Base-by-base conservation (phyloP, 345 rosid genomes). In the Lumnitzera littorea region DNA sequence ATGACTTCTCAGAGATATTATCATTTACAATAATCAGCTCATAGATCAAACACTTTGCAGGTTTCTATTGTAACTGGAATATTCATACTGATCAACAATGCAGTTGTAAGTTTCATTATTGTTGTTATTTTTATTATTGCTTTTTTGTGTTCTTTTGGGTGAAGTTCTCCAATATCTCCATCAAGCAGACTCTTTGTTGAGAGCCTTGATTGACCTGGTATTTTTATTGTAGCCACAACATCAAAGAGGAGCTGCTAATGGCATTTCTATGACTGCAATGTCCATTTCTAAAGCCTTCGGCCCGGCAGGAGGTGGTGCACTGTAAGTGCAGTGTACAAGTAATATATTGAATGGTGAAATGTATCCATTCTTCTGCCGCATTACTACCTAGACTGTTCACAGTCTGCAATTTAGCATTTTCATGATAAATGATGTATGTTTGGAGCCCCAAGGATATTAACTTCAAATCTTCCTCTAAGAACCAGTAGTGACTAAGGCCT, bases 281-380 rank as follows among this genome's bases (percentile, higher is more conserved):
- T 83, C 88, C 52, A 58, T 83, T 67, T 83, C 82, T 76, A 83
- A 83, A 69, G 80, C 88, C 56, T 66, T 78, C 24, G 88, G 88
- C 48, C 88, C 88, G 15, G 88, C 85, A 3, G 83, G 88, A 53
- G 88, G 83, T 62, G 88, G 88, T 64, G 77, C 78, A 23, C 71
- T 83, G 89, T 83, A 72, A 80, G 89, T 78, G 29, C 17, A 53
- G 24, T 53, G 36, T 29, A 53, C 55, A 14, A 29, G 17, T 55
- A 51, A 25, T 56, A 24, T 36, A 41, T 24, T 5, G 14, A 27
- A 49, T 36, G 43, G 43, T 4, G 1, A 36, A 36, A 36, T 36
- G 43, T 7, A 36, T 5, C 43, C 43, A 5, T 36, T 6, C 43
- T 36, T 36, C 43, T 36, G 43, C 7, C 3, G 43, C 43, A 36